Evolutionary conservation across 1,284 basidiomycete species (phyloP).

Genomic region (Mrakiaceae sp.): DNA sequence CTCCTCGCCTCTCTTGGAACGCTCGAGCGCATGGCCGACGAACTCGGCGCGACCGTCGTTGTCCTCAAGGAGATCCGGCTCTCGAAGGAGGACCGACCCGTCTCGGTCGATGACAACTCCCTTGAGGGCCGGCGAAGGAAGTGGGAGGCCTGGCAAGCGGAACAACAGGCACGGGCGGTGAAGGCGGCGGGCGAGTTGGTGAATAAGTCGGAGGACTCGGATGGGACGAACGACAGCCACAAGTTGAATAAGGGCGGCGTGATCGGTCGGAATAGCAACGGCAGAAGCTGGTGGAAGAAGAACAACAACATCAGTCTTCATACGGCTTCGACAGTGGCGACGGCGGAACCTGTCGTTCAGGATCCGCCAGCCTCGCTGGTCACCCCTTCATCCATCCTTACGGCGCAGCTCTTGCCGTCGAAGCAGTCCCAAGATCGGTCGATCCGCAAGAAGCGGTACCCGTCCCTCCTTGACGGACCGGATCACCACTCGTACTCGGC

Average conservation of each 20-base stretch:
- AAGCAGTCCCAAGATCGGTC: background rate
- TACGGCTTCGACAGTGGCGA: background rate
- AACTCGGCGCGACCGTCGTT: conserved; percentile 78
- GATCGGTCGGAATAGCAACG: background rate
- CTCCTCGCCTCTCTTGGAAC: conserved; percentile 70
- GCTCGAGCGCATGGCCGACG: conserved; percentile 79
- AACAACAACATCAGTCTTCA: background rate
- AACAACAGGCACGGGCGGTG: background rate
- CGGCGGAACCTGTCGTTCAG: background rate
- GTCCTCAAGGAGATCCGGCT: conserved; percentile 64
- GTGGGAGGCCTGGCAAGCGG: conserved; percentile 4
- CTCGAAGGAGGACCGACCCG: background rate
- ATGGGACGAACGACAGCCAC: background rate
- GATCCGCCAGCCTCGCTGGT: background rate
- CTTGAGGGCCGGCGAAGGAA: conserved; percentile 4
- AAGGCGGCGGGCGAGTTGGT: background rate
- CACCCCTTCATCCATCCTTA: background rate
- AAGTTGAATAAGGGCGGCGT: too few species aligned
- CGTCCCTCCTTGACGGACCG: background rate
- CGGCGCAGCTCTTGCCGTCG: background rate
- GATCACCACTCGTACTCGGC: background rate
- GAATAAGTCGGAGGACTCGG: background rate
- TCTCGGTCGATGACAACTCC: background rate
- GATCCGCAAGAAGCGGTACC: background rate
- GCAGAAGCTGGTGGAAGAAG: background rate